Conservation (phyloP, 2,329 filamentous ascomycete species). For the Berkeleyomyces rouxiae region DNA sequence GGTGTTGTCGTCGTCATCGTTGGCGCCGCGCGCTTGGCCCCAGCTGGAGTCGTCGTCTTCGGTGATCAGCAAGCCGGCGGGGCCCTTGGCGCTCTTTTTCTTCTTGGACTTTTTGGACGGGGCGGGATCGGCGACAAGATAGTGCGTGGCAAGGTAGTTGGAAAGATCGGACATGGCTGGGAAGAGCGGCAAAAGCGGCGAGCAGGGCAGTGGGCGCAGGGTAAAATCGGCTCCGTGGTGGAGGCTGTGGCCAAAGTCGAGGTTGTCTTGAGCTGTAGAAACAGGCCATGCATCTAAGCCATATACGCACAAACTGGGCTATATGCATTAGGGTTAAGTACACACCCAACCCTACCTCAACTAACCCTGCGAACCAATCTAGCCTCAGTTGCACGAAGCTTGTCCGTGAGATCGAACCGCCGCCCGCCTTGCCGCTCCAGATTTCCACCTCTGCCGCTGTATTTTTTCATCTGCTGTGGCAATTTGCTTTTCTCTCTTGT, state of each 20-base stretch:
- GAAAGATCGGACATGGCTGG: slow-evolving; percentile 38
- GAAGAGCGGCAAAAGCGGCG: neutral
- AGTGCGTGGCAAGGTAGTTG: slow-evolving; percentile 79
- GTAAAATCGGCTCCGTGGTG: neutral
- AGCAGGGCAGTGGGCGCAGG: slow-evolving; percentile 14
- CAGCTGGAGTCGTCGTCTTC: slow-evolving; percentile 46
- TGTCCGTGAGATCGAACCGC: too few species aligned
- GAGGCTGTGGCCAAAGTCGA: neutral
- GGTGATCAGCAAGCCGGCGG: slow-evolving; percentile 42
- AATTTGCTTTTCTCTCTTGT: too few species aligned
- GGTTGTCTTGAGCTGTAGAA: neutral
- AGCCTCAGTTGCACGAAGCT: too few species aligned
- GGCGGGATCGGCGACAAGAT: slow-evolving; percentile 48
- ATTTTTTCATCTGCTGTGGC: too few species aligned
- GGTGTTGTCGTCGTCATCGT: slow-evolving; percentile 36
- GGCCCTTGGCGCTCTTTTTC: slow-evolving; percentile 29
- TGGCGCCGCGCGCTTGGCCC: slow-evolving; percentile 23
- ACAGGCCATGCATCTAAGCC: neutral
- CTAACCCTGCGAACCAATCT: too few species aligned
- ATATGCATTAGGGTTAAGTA: neutral
- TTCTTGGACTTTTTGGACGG: slow-evolving; percentile 48
- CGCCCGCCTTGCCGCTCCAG: too few species aligned
- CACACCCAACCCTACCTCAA: too few species aligned
- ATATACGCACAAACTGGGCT: neutral
- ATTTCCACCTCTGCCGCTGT: too few species aligned